Base-by-base conservation (phyloP, 768 basidiomycete genomes). In the Russula olivacea region DNA sequence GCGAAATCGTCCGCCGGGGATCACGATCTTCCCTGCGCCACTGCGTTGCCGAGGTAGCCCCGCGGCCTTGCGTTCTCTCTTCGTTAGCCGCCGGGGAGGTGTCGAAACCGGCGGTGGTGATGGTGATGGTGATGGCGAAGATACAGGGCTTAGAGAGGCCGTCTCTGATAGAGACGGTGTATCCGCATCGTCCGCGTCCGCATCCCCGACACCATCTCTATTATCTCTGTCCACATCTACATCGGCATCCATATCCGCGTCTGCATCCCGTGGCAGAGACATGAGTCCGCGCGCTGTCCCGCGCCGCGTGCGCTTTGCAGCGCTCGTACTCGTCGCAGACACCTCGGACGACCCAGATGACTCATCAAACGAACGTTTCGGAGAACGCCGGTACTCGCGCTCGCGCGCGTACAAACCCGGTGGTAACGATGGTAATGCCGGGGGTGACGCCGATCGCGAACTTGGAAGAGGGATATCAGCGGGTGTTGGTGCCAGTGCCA, bases 21-120 rank as follows among this genome's bases (percentile, higher is more conserved):
- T 76, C 69, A 79, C 68, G 61, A 79, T 80, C 77, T 80, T 87
- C 41, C 88, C 88, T 47, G 80, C 80, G 58, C 78, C 71, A 21
- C 61, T 53, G 4, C 81, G 76, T 0, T 77, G 70, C 70, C 85
- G 88, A 0, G 88, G 87, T 48, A 91, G 71, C 1, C 87, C 86
- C 12, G 86, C 76, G n/a, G 76, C 77, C 74, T 86, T 91, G 38
- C 86, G 78, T 73, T 92, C 83, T 23, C 88, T 76, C 53, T 85
- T 75, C 8, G 88, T 91, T 51, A 91, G 58, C 7, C 77, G 78
- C 51, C 45, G 57, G 10, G 57, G 25, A 41, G 74, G 75, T 5
- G 65, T 62, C 6, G 71, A 67, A 19, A 68, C 65, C 4, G 72
- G 68, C 14, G 71, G 69, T 4, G 73, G 71, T 23, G 63, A 51